A percentile compares a stretch with the other conserved stretches of the same genome.
Evolutionary conservation across 1,139 yeast genomes (phyloP).

Genomic region (Suhomyces wounanorum): DNA sequence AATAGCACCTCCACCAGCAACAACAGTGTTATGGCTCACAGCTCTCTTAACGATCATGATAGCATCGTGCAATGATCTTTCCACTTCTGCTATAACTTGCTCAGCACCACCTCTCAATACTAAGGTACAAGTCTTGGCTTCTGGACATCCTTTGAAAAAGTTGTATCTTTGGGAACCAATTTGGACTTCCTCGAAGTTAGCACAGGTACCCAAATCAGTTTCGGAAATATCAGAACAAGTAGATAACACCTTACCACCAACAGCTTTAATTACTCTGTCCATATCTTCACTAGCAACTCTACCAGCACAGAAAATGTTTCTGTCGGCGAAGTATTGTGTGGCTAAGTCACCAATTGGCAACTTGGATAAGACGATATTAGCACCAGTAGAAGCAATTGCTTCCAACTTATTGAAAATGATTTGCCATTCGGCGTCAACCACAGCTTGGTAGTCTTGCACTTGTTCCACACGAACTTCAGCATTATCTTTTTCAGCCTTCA

Average conservation of each 20-base stretch:
- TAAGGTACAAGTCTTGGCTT: slow-evolving; percentile 90
- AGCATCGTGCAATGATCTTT: slow-evolving; percentile 95
- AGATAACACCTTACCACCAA: slow-evolving; percentile 89
- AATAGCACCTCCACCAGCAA: slow-evolving; percentile 99
- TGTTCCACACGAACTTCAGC: slow-evolving; percentile 98
- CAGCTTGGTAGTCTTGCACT: slow-evolving; percentile 90
- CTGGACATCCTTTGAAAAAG: slow-evolving; percentile 87
- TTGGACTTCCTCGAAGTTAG: slow-evolving; percentile 84
- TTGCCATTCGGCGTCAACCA: slow-evolving; percentile 98
- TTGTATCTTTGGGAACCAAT: slow-evolving; percentile 95
- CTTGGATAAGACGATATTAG: slow-evolving; percentile 88
- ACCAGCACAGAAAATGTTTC: slow-evolving; percentile 96
- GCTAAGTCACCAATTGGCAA: slow-evolving; percentile 98
- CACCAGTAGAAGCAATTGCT: slow-evolving; percentile 81
- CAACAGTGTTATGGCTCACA: slow-evolving; percentile 79
- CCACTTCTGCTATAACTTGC: slow-evolving; percentile 98
- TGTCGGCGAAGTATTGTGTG: slow-evolving; percentile 95
- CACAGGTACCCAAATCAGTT: slow-evolving; percentile 84
- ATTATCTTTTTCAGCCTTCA: slow-evolving; percentile 97
- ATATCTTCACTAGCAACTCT: slow-evolving; percentile 87
- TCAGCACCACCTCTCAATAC: slow-evolving; percentile 97
- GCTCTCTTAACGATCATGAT: slow-evolving; percentile 98
- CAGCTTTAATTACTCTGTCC: slow-evolving; percentile 91
- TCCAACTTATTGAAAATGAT: slow-evolving; percentile 85
- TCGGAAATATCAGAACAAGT: slow-evolving; percentile 75